A percentile compares a stretch with the other conserved stretches of the same genome.
These are phyloP conservation scores for Capsicum chinense DNA, from an alignment of 257 asterid species.

Conservation along the genomic window DNA sequence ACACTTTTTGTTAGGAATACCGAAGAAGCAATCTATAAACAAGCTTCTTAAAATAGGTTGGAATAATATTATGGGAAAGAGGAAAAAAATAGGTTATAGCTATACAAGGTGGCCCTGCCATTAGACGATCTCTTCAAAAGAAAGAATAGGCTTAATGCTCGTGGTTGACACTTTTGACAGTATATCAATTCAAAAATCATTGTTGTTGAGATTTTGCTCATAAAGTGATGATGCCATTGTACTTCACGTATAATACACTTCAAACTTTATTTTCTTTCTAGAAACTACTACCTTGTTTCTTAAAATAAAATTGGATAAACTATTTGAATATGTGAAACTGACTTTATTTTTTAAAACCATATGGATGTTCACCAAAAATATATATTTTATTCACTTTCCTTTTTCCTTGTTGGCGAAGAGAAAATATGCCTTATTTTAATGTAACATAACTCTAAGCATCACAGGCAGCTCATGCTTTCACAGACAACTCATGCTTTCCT, in stretches of 20 bases:
- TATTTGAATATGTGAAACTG: constrained; percentile 5
- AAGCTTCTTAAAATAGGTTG: not conserved
- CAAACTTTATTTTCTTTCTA: not conserved
- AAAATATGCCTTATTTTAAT: not conserved
- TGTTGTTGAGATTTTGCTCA: not conserved
- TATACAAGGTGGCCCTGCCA: not conserved
- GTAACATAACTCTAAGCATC: not conserved
- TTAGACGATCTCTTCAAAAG: not conserved
- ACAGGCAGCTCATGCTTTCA: constrained; percentile 19
- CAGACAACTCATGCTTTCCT: constrained; percentile 15
- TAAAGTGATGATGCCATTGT: not conserved
- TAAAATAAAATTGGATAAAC: not conserved
- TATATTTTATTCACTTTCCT: not conserved
- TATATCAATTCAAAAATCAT: not conserved
- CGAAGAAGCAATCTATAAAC: constrained; percentile 33
- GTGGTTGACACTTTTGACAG: not conserved
- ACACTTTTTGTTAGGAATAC: not conserved
- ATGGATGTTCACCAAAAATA: not conserved
- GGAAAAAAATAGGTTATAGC: too few relatives aligned
- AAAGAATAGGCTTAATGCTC: not conserved
- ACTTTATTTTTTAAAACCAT: not conserved
- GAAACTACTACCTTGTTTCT: not conserved
- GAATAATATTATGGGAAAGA: not conserved
- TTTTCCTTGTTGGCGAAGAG: not conserved
- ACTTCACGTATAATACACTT: not conserved